Evolutionary conservation across 495 filamentous ascomycete genomes (phyloP), one percentile per base, ranked within the genome.

Genomic region (Thozetella sp.): DNA sequence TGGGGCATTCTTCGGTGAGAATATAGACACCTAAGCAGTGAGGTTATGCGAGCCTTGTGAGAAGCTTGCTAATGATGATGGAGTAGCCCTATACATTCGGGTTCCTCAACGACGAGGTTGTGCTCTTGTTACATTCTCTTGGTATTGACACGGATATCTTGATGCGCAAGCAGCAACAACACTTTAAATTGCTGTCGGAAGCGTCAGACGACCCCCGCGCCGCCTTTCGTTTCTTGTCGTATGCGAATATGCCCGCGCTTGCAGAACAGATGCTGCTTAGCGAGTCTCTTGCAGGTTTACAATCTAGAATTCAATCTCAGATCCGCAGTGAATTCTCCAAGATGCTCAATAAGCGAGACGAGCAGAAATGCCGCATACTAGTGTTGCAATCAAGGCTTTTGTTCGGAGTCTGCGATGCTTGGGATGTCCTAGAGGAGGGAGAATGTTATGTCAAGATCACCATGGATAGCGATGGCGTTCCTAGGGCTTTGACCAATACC

Each of bases 1-100:
- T 83, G 0, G 77, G 76, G 20, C 72, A 77, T 48, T 80, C 81
- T 2, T 81, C 77, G 72, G 78, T 77, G 60, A 17, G n/a, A 10
- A 61, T 30, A 55, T 24, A n/a, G n/a, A n/a, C n/a, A n/a, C n/a
- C n/a, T n/a, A n/a, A n/a, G n/a, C n/a, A n/a, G n/a, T n/a, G n/a
- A n/a, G n/a, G n/a, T n/a, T n/a, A n/a, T n/a, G n/a, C n/a, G n/a
- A n/a, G n/a, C n/a, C n/a, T n/a, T n/a, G n/a, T n/a, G n/a, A n/a
- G n/a, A n/a, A n/a, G n/a, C n/a, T n/a, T n/a, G n/a, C n/a, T n/a
- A n/a, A n/a, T n/a, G n/a, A n/a, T n/a, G n/a, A n/a, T n/a, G n/a
- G n/a, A n/a, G n/a, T 17, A 82, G 74, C 80, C 80, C 1, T 83
- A 82, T 61, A 57, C 65, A 3, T 83, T 76, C 56, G 81, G 80